Conservation (phyloP, 2,329 filamentous ascomycete genomes). For the Stagonosporopsis rhizophila region DNA sequence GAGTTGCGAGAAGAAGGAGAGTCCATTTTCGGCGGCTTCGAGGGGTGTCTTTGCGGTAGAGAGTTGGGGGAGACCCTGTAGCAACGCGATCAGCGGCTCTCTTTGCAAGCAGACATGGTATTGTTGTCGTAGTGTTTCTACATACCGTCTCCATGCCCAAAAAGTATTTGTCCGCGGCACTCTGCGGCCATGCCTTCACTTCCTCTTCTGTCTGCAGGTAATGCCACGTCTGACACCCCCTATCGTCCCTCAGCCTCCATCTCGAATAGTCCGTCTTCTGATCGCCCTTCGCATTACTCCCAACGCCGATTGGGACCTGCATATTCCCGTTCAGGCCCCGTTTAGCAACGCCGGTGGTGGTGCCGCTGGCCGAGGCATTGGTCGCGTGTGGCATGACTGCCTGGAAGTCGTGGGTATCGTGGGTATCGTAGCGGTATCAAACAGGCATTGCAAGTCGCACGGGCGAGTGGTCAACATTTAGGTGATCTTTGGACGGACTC, state of each 20-base stretch:
- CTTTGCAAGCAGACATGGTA: background rate
- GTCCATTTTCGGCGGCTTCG: conserved; percentile 79
- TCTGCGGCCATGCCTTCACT: conserved; percentile 81
- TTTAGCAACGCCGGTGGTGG: conserved; percentile 28
- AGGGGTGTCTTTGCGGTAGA: conserved; percentile 74
- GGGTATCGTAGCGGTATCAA: background rate
- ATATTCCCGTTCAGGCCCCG: conserved; percentile 19
- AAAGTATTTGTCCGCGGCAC: conserved; percentile 86
- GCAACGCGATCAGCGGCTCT: background rate
- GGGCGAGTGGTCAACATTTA: conserved; percentile 10
- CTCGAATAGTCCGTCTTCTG: conserved; percentile 76
- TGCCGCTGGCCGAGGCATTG: conserved; percentile 36
- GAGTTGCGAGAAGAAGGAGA: conserved; percentile 87
- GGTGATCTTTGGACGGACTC: conserved; percentile 14
- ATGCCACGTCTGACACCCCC: conserved; percentile 90
- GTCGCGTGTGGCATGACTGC: conserved; percentile 27
- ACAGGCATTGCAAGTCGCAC: conserved; percentile 6
- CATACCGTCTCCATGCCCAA: conserved; percentile 78
- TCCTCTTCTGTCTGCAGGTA: conserved; percentile 80
- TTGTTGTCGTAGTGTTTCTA: background rate
- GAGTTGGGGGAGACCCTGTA: conserved; percentile 75
- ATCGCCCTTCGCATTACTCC: conserved; percentile 20
- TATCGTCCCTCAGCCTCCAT: conserved; percentile 86
- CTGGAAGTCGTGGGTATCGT: conserved; percentile 1
- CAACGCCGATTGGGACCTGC: conserved; percentile 23